Evolutionary conservation across 495 filamentous ascomycete species (phyloP), one percentile per base, ranked within the genome.

Genomic region (Aspergillus bertholletiae): DNA sequence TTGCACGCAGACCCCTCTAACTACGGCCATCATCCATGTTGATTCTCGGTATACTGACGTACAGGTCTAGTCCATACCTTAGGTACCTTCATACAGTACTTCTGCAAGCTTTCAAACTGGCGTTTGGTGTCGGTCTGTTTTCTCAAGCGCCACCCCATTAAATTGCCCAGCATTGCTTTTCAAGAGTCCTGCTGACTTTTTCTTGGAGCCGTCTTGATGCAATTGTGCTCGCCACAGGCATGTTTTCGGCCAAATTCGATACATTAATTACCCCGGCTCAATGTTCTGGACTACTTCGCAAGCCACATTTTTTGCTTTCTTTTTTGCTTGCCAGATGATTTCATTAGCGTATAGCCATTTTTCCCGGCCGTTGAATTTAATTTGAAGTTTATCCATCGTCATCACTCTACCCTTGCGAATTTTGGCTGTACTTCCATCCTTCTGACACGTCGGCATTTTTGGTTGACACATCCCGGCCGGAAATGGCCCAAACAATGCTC

Each of bases 201-300:
- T 20, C 47, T 11, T 27, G 9, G 39, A 20, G 18, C n/a, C 7
- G 9, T 22, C 23, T 44, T 58, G 34, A 30, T 50, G 51, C 28
- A 49, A 58, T 56, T 61, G 53, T 32, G 56, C 61, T 64, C 58
- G 56, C 53, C 62, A 64, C 58, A 56, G 58, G 58, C 53, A 26
- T 53, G 55, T 18, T 57, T 59, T 60, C 49, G 53, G 48, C 41
- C 23, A 45, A 27, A 50, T 49, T 62, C 28, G 44, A 49, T 48
- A 55, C 26, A 37, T 11, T 26, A 20, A 41, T 27, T 43, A 26
- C 24, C 34, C 35, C 49, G n/a, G 23, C 28, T 22, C 18, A 8
- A 54, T 39, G 52, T 39, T 40, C 30, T 54, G 52, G 52, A 54
- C 32, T 47, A 20, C n/a, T 40, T 47, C 30, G 46, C 13, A 46